These are phyloP conservation scores for Fomitiporia mediterranea DNA, from an alignment of 1,284 basidiomycete species.

Conservation along the genomic window DNA sequence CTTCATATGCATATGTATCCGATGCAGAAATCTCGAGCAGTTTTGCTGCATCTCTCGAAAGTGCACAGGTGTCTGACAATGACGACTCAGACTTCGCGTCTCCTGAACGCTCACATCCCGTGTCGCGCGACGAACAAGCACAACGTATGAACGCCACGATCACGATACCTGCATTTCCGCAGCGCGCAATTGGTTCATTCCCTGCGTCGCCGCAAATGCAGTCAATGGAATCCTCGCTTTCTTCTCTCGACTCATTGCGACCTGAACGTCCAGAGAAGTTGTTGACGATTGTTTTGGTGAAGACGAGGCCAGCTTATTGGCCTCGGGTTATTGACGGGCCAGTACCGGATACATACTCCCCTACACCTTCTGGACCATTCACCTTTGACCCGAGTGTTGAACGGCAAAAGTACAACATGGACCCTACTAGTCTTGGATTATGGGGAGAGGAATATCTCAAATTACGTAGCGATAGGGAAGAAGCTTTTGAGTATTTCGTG, in stretches of 20 bases:
- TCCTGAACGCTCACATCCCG: slow-evolving; percentile 4
- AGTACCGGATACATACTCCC: slow-evolving; percentile 55
- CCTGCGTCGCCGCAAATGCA: slow-evolving; percentile 52
- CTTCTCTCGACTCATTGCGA: slow-evolving; percentile 67
- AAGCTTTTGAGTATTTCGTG: slow-evolving; percentile 77
- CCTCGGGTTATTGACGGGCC: slow-evolving; percentile 71
- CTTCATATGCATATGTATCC: slow-evolving; percentile 72
- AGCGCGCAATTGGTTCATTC: slow-evolving; percentile 32
- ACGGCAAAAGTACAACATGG: slow-evolving; percentile 65
- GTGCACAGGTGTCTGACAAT: slow-evolving; percentile 60
- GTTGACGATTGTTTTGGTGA: slow-evolving; percentile 71
- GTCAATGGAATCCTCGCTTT: slow-evolving; percentile 60
- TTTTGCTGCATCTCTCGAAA: slow-evolving; percentile 73
- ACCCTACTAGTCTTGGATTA: slow-evolving; percentile 70
- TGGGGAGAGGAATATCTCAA: slow-evolving; percentile 65
- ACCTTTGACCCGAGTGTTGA: slow-evolving; percentile 50
- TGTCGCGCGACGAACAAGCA: slow-evolving; percentile 17
- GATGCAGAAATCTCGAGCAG: slow-evolving; percentile 76
- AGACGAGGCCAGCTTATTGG: slow-evolving; percentile 74
- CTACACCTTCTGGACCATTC: slow-evolving; percentile 46
- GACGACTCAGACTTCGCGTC: slow-evolving; percentile 48
- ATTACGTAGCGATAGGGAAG: slow-evolving; percentile 64
- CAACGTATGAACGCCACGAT: slow-evolving; percentile 16
- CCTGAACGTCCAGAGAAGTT: slow-evolving; percentile 54
- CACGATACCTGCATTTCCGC: slow-evolving; percentile 21